Conservation (phyloP, 2,329 filamentous ascomycete species). For the Fonsecaea monophora region DNA sequence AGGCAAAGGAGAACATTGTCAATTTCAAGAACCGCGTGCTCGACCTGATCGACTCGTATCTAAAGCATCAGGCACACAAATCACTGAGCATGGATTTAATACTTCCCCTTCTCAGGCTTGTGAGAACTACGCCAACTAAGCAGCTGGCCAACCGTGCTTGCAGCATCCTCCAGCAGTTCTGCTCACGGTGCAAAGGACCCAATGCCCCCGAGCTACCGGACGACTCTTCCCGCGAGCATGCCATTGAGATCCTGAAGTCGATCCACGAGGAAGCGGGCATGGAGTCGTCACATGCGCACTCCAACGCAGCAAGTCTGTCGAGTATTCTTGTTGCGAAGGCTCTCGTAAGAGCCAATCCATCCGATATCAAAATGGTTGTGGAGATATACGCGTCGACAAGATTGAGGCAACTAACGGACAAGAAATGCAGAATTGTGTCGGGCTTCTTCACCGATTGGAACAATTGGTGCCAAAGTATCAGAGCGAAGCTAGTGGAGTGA, state of each 20-base stretch:
- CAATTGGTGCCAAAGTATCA: slow-evolving; percentile 65
- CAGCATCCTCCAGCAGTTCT: slow-evolving; percentile 74
- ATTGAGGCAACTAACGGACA: slow-evolving; percentile 63
- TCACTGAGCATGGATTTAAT: slow-evolving; percentile 72
- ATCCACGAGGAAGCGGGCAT: slow-evolving; percentile 70
- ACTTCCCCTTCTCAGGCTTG: slow-evolving; percentile 76
- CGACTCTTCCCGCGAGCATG: slow-evolving; percentile 52
- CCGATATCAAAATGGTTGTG: slow-evolving; percentile 62
- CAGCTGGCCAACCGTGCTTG: slow-evolving; percentile 75
- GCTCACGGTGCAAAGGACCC: slow-evolving; percentile 66
- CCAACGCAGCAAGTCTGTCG: slow-evolving; percentile 72
- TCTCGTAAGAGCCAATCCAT: slow-evolving; percentile 56
- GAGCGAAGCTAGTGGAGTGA: slow-evolving; percentile 25
- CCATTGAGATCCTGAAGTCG: slow-evolving; percentile 56
- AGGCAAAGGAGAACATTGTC: slow-evolving; percentile 85
- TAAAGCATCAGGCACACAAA: slow-evolving; percentile 76
- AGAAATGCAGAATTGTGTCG: slow-evolving; percentile 66
- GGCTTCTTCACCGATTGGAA: slow-evolving; percentile 75
- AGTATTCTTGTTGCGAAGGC: slow-evolving; percentile 55
- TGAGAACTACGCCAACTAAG: slow-evolving; percentile 77
- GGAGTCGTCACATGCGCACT: slow-evolving; percentile 70
- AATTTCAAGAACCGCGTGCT: slow-evolving; percentile 95
- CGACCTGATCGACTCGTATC: slow-evolving; percentile 83
- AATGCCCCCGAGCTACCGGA: slow-evolving; percentile 55
- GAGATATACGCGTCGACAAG: slow-evolving; percentile 70